Percentiles rank a stretch among this genome's conserved stretches.
Conservation (phyloP, 176 grass and related monocot genomes). For the Hyparrhenia diplandra region DNA sequence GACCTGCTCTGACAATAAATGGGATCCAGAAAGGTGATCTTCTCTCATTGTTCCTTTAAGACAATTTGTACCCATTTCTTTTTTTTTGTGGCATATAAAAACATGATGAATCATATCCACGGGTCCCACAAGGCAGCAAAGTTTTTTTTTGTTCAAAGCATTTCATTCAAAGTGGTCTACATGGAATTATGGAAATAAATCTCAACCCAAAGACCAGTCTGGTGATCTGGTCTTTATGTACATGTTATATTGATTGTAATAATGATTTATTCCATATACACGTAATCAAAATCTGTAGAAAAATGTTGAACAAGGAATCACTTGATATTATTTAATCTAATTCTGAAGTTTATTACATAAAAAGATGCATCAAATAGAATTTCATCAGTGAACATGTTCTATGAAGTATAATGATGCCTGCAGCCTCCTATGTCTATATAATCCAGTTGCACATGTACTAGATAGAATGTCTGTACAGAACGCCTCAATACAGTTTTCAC, state of each 20-base stretch:
- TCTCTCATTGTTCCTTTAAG: conserved; percentile 3
- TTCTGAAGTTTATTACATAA: neutral
- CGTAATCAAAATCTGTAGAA: neutral
- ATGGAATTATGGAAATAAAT: neutral
- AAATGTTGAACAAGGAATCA: neutral
- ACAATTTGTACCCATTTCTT: neutral
- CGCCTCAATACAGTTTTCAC: neutral
- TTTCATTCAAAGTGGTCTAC: neutral
- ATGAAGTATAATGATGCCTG: neutral
- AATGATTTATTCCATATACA: no score
- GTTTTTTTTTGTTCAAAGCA: neutral
- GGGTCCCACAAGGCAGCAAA: neutral
- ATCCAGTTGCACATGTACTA: neutral
- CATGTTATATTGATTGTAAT: neutral
- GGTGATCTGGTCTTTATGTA: neutral
- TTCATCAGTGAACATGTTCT: neutral
- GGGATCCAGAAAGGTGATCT: conserved; percentile 77
- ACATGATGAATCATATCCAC: neutral
- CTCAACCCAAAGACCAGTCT: neutral
- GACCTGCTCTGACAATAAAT: conserved; percentile 86
- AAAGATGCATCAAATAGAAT: neutral
- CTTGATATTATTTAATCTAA: neutral
- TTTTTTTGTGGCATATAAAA: neutral
- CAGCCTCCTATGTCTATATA: neutral
- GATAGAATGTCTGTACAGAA: neutral